phyloP scores from a whole-genome alignment of 2,329 filamentous ascomycete species.

The Capronia coronata region DNA sequence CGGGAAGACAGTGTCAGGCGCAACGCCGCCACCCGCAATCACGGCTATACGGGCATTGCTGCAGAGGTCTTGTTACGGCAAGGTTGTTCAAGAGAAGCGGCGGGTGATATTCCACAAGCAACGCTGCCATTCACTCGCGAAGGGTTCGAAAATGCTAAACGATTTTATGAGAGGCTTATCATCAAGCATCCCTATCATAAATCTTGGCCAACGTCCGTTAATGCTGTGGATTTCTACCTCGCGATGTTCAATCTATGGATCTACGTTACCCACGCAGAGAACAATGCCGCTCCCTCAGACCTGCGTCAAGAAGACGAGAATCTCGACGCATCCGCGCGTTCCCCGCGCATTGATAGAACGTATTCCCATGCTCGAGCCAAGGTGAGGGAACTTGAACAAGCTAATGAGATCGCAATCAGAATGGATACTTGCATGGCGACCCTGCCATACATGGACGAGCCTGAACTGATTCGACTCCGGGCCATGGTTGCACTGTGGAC shows the following conservation, averaged over 20 bases:
- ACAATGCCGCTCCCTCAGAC: conserved; percentile 38
- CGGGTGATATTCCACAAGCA: neutral
- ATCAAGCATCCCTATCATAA: conserved; percentile 67
- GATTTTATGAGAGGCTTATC: conserved; percentile 73
- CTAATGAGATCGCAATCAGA: conserved; percentile 57
- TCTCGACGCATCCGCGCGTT: conserved; percentile 25
- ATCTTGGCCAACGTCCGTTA: conserved; percentile 52
- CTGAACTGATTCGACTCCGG: conserved; percentile 61
- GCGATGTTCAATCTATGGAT: conserved; percentile 76
- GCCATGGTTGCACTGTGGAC: conserved; percentile 71
- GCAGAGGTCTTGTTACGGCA: conserved; percentile 71
- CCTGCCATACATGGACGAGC: conserved; percentile 63
- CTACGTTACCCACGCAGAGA: conserved; percentile 62
- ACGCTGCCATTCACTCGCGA: conserved; percentile 35
- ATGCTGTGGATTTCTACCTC: conserved; percentile 71
- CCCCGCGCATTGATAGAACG: neutral
- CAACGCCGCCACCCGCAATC: conserved; percentile 60
- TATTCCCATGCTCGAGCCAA: conserved; percentile 20
- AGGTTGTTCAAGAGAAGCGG: neutral
- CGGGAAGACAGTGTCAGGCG: conserved; percentile 53
- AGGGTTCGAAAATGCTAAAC: conserved; percentile 53
- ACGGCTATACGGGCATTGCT: conserved; percentile 73
- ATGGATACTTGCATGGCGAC: conserved; percentile 66
- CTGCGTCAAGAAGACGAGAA: conserved; percentile 31
- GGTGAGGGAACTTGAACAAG: conserved; percentile 46